Conservation (phyloP, 2,329 filamentous ascomycete genomes). For the Myrmaecium sp. region DNA sequence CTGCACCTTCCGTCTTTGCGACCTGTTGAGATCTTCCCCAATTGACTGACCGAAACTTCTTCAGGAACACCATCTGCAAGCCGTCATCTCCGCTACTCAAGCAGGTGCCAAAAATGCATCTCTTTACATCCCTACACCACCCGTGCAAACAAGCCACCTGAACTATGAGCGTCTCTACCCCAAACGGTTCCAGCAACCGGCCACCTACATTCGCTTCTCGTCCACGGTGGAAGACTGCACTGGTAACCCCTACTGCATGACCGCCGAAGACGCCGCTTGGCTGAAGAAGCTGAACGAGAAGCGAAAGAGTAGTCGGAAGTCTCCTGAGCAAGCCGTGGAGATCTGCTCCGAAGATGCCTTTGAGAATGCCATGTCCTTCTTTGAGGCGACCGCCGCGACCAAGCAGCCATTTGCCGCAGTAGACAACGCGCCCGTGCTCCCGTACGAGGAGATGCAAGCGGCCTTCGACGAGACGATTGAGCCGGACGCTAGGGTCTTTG, state of each 20-base stretch:
- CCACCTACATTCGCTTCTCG: constrained; percentile 92
- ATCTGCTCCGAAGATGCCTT: constrained; percentile 80
- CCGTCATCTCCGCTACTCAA: constrained; percentile 50
- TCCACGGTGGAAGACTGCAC: constrained; percentile 95
- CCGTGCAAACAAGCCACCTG: constrained; percentile 44
- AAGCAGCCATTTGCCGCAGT: constrained; percentile 81
- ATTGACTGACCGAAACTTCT: constrained; percentile 2
- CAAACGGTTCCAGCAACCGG: constrained; percentile 61
- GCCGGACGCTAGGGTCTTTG: constrained; percentile 37
- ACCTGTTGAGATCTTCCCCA: constrained; percentile 2
- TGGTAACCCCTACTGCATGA: constrained; percentile 87
- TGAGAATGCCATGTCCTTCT: constrained; percentile 86
- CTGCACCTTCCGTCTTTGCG: neutral
- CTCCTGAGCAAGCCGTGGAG: no score
- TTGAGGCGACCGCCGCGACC: constrained; percentile 69
- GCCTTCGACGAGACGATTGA: constrained; percentile 44
- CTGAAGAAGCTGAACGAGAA: constrained; percentile 72
- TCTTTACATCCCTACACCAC: constrained; percentile 51
- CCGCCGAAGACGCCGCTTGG: constrained; percentile 71
- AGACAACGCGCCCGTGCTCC: constrained; percentile 65
- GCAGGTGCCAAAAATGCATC: constrained; percentile 44
- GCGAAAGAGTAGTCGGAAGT: no score
- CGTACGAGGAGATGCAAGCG: constrained; percentile 41
- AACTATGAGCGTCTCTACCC: constrained; percentile 84
- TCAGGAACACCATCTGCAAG: constrained; percentile 91